Evolutionary conservation across 257 asterid genomes (phyloP).

Genomic region (Anisodus tanguticus): DNA sequence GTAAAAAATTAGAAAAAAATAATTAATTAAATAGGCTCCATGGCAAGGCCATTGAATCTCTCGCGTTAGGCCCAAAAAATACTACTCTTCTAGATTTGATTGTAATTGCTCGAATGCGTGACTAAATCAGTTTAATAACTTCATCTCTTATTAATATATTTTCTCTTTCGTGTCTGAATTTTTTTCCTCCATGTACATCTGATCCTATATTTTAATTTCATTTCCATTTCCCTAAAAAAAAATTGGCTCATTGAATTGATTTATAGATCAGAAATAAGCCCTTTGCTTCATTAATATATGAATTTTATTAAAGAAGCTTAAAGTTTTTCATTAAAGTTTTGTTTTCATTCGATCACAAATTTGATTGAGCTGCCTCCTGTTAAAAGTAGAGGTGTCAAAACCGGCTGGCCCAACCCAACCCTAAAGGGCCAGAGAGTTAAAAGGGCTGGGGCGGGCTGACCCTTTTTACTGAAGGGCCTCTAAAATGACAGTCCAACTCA

Average conservation of each 20-base stretch:
- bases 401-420: too few relatives aligned
- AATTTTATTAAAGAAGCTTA: too few relatives aligned
- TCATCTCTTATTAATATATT: not conserved
- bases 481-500: too few relatives aligned
- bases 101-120: not conserved
- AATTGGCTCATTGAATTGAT: not conserved
- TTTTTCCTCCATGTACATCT: not conserved
- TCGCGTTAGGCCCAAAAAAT: not conserved
- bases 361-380: too few relatives aligned
- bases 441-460: too few relatives aligned
- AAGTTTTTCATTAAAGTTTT: too few relatives aligned
- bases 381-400: too few relatives aligned
- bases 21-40: not conserved
- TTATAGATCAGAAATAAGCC: not conserved
- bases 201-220: not conserved
- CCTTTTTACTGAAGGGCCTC: too few relatives aligned
- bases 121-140: not conserved
- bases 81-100: not conserved
- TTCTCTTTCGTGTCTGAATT: not conserved
- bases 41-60: not conserved
- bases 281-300: too few relatives aligned
- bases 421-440: too few relatives aligned
- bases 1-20: not conserved
- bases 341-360: too few relatives aligned
- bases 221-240: not conserved